Conservation (phyloP, 192 early-diverging fungal genomes). For the Entophlyctis helioformis region DNA sequence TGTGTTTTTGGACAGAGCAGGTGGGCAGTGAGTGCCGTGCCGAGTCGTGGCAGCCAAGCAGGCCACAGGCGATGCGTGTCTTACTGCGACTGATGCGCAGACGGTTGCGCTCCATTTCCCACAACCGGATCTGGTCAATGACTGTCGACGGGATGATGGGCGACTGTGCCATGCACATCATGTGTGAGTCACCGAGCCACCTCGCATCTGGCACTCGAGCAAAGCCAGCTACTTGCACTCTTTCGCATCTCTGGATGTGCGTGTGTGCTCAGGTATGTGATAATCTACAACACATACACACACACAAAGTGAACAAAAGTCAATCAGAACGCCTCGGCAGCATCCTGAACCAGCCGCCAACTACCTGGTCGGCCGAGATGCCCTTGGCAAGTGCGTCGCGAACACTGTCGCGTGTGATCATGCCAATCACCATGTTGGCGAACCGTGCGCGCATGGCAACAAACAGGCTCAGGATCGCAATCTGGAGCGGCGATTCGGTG, state of each 20-base stretch:
- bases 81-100: conserved; percentile 30
- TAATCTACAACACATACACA: too few species aligned
- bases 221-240: conserved; percentile 14
- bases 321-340: too few species aligned
- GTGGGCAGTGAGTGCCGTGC: too few species aligned
- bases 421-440: conserved; percentile 82
- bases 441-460: conserved; percentile 72
- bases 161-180: conserved; percentile 10
- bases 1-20: too few species aligned
- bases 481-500: conserved; percentile 86
- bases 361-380: conserved; percentile 84
- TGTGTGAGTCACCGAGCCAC: too few species aligned
- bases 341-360: too few species aligned
- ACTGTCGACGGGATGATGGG: conserved; percentile 85
- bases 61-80: not conserved
- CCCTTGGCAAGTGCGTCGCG: conserved; percentile 71
- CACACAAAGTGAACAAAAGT: too few species aligned
- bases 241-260: conserved; percentile 90
- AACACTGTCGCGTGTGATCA: conserved; percentile 77
- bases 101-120: conserved; percentile 91
- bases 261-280: conserved; percentile 75
- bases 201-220: not conserved
- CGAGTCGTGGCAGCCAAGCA: not conserved
- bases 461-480: conserved; percentile 85
- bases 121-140: conserved; percentile 87